Percentiles rank a stretch among this genome's conserved stretches.
Evolutionary conservation across 768 basidiomycete species (phyloP).

Genomic region (Mycena venus): DNA sequence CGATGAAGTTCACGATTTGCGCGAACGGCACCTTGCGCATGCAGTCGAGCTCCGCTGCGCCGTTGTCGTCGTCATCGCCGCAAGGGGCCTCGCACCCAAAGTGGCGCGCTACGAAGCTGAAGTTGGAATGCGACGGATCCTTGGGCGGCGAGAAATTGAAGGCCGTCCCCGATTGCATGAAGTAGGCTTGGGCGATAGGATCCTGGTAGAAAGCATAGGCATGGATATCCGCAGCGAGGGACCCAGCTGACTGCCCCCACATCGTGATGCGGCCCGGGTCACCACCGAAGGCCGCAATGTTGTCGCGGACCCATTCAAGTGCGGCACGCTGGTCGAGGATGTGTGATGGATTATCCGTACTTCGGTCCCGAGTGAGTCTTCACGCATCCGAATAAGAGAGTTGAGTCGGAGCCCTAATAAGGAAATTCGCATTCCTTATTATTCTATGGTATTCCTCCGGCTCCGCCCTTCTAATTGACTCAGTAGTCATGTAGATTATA

Average conservation of each 20-base stretch:
- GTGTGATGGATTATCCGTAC: too few relatives aligned
- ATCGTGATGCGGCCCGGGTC: not conserved
- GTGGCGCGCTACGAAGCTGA: conserved; percentile 8
- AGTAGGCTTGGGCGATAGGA: conserved; percentile 4
- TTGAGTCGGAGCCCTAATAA: too few relatives aligned
- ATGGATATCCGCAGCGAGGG: not conserved
- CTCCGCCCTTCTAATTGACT: too few relatives aligned
- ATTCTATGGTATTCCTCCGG: too few relatives aligned
- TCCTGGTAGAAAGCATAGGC: not conserved
- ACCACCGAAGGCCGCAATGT: conserved; percentile 6
- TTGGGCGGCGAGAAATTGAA: not conserved
- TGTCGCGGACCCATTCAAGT: too few relatives aligned
- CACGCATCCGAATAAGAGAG: not conserved
- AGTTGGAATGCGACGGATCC: not conserved
- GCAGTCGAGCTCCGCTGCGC: conserved; percentile 9
- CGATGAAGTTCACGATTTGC: conserved; percentile 4
- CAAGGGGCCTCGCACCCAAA: conserved; percentile 5
- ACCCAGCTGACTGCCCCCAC: conserved; percentile 16
- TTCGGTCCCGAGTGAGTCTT: conserved; percentile 78
- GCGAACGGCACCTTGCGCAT: conserved; percentile 7
- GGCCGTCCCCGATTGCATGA: conserved; percentile 8
- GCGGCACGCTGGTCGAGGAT: too few relatives aligned
- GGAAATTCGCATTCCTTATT: too few relatives aligned
- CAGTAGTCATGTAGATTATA: too few relatives aligned
- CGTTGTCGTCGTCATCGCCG: conserved; percentile 7